A percentile compares a stretch with the other conserved stretches of the same genome.
Evolutionary conservation across 2,329 filamentous ascomycete species (phyloP).

Genomic region (Colletotrichum tanaceti): DNA sequence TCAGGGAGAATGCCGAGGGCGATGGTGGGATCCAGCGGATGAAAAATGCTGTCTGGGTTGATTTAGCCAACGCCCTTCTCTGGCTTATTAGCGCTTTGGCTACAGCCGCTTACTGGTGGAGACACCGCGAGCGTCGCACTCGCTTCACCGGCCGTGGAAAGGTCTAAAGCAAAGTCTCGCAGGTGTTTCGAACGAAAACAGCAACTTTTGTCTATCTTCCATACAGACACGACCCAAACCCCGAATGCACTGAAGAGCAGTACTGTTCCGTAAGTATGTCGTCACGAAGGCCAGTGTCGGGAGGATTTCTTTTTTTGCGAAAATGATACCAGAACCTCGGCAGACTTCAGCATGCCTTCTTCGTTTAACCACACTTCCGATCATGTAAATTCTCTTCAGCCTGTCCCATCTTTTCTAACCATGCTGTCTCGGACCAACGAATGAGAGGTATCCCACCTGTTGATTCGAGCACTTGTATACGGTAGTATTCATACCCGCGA

Average conservation of each 20-base stretch:
- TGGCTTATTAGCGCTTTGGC: conserved; percentile 76
- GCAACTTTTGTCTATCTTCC: not conserved
- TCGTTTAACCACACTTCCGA: not conserved
- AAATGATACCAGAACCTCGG: conserved; percentile 24
- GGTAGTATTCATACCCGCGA: not conserved
- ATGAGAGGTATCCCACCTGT: not conserved
- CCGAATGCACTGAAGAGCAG: too few species aligned
- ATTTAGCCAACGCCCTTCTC: conserved; percentile 78
- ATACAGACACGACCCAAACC: not conserved
- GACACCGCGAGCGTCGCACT: conserved; percentile 62
- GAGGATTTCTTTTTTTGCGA: conserved; percentile 1
- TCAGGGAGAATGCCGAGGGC: conserved; percentile 73
- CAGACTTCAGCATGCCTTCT: not conserved
- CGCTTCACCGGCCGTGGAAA: conserved; percentile 70
- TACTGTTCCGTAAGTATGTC: not conserved
- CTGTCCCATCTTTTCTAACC: too few species aligned
- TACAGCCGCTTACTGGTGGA: conserved; percentile 69
- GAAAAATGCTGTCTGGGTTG: conserved; percentile 89
- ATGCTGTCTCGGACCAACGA: not conserved
- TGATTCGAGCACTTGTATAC: too few species aligned
- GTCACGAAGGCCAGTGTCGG: conserved; percentile 3
- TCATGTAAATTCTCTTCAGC: not conserved
- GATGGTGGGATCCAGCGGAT: conserved; percentile 76
- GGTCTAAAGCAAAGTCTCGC: conserved; percentile 52
- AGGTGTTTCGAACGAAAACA: not conserved